These are phyloP conservation scores for Malus hybrid DNA, from an alignment of 331 rosid genomes.

Conservation along the genomic window DNA sequence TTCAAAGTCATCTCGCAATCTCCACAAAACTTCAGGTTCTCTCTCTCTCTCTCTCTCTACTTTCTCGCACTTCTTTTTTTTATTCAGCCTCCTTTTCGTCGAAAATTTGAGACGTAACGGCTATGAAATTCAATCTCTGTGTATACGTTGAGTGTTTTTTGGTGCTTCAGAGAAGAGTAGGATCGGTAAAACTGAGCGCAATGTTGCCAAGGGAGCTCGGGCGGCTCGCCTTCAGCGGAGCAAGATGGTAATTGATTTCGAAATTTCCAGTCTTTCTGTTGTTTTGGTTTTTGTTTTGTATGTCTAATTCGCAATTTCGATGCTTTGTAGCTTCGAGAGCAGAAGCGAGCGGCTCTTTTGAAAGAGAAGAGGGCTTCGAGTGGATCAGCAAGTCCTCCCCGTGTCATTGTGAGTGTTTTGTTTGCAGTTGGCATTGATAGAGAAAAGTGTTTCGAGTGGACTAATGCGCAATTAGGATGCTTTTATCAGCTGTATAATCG, in stretches of 20 bases:
- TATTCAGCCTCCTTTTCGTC: neutral
- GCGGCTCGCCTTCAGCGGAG: slow-evolving; percentile 73
- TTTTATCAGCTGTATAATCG: neutral
- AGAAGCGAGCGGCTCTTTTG: slow-evolving; percentile 60
- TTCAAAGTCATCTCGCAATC: slow-evolving; percentile 70
- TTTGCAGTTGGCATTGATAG: slow-evolving; percentile 30
- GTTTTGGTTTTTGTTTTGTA: neutral
- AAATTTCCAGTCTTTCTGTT: neutral
- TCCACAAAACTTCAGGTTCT: slow-evolving; percentile 77
- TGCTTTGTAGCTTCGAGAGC: slow-evolving; percentile 52
- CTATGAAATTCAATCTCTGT: neutral
- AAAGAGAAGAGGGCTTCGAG: slow-evolving; percentile 71
- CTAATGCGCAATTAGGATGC: neutral
- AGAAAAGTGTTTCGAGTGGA: neutral
- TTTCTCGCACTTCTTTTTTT: neutral
- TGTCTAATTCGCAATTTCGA: neutral
- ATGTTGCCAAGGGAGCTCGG: slow-evolving; percentile 62
- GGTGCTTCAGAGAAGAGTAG: slow-evolving; percentile 40
- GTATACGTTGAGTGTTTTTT: neutral
- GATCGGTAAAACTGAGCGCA: slow-evolving; percentile 39
- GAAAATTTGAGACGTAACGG: neutral
- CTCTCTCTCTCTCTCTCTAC: neutral
- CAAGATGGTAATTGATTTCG: slow-evolving; percentile 50
- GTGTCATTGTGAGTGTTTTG: slow-evolving; percentile 59
- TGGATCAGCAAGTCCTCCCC: slow-evolving; percentile 81